Evolutionary conservation across 306 rosid species (phyloP).

Genomic region (Castanea sativa): DNA sequence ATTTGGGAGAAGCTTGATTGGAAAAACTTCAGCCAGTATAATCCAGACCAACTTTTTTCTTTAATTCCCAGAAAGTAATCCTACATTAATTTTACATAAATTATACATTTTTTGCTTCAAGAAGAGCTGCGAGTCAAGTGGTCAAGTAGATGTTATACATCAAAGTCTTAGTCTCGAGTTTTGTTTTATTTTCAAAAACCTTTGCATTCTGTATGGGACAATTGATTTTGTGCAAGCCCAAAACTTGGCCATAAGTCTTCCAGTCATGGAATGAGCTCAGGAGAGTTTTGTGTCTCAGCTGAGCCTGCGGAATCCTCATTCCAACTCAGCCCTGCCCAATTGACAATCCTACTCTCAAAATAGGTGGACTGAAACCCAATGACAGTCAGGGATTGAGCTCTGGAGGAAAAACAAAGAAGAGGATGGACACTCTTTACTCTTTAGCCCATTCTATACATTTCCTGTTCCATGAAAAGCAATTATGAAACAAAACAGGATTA

Average conservation of each 20-base stretch:
- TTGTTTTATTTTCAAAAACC: not conserved
- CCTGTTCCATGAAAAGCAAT: not conserved
- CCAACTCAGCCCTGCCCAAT: not conserved
- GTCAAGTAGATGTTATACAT: too few relatives aligned
- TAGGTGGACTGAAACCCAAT: not conserved
- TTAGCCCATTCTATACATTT: not conserved
- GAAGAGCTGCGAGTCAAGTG: not conserved
- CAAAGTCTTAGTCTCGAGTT: too few relatives aligned
- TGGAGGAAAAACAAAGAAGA: not conserved
- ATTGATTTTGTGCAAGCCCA: not conserved
- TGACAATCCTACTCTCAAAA: not conserved
- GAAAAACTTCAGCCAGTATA: not conserved
- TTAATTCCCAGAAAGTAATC: too few relatives aligned
- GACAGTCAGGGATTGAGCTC: not conserved
- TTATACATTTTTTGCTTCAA: not conserved
- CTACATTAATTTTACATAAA: not conserved
- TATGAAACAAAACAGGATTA: not conserved
- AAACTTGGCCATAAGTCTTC: not conserved
- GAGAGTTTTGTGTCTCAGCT: not conserved
- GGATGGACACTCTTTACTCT: not conserved
- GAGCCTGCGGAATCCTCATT: not conserved
- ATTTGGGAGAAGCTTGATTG: not conserved
- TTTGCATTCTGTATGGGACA: not conserved
- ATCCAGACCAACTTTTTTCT: too few relatives aligned
- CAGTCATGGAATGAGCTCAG: not conserved